phyloP scores from a whole-genome alignment of 2,329 filamentous ascomycete genomes.

The Elsinoe ampelina region DNA sequence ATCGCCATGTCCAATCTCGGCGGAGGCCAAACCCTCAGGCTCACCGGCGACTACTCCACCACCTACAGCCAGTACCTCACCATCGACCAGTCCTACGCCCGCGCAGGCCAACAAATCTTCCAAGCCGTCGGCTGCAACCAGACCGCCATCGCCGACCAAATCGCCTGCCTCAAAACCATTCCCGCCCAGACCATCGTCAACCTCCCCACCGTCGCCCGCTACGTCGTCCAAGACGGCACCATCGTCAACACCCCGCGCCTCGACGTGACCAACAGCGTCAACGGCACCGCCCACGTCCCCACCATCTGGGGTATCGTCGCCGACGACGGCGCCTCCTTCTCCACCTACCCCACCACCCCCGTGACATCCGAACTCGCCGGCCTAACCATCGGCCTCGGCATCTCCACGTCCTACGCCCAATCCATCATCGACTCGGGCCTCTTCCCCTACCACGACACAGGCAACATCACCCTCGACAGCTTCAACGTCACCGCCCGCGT shows the following conservation, averaged over 20 bases:
- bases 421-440: slow-evolving; percentile 37
- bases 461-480: slow-evolving; percentile 46
- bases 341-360: slow-evolving; percentile 38
- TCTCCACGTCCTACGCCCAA: slow-evolving; percentile 33
- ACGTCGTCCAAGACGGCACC: slow-evolving; percentile 50
- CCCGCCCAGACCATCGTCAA: slow-evolving; percentile 35
- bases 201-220: slow-evolving; percentile 38
- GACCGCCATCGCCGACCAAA: slow-evolving; percentile 36
- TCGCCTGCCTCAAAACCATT: slow-evolving; percentile 45
- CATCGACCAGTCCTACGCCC: slow-evolving; percentile 42
- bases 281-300: slow-evolving; percentile 40
- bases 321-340: slow-evolving; percentile 49
- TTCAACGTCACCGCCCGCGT: slow-evolving; percentile 48
- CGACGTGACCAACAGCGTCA: slow-evolving; percentile 34
- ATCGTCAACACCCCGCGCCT: slow-evolving; percentile 45
- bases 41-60: slow-evolving; percentile 47
- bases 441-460: slow-evolving; percentile 41
- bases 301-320: slow-evolving; percentile 48
- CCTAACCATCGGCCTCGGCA: slow-evolving; percentile 37
- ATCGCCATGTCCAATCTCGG: slow-evolving; percentile 45
- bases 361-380: slow-evolving; percentile 36
- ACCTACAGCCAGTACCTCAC: slow-evolving; percentile 52
- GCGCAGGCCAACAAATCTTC: slow-evolving; percentile 45
- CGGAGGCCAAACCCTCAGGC: slow-evolving; percentile 47
- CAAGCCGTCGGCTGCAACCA: slow-evolving; percentile 43